A percentile compares a stretch with the other conserved stretches of the same genome.
Evolutionary conservation across 352 stramenopile species (phyloP).

Genomic region (Phytophthora sp.): DNA sequence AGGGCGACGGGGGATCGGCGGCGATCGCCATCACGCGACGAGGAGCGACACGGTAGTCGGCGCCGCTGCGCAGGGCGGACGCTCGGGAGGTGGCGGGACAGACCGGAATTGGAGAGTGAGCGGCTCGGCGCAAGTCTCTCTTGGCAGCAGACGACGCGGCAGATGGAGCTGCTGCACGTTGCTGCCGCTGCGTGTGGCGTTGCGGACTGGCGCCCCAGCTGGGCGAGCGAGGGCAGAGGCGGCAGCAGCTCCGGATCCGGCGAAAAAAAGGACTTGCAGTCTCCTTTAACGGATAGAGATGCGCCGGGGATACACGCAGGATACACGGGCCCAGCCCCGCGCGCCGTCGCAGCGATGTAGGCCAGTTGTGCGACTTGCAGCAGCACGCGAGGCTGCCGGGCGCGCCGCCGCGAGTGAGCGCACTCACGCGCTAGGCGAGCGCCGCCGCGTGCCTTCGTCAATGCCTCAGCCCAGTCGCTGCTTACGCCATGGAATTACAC

Average conservation of each 20-base stretch:
- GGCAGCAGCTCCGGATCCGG: constrained; percentile 1
- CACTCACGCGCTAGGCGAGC: constrained; percentile 3
- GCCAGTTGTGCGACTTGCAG: too few relatives aligned
- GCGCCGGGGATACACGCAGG: constrained; percentile 7
- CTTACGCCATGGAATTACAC: too few relatives aligned
- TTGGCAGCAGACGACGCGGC: constrained; percentile 15
- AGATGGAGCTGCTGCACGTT: constrained; percentile 12
- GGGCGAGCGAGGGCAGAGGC: constrained; percentile 9
- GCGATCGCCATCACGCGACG: constrained; percentile 24
- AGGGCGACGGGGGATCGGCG: constrained; percentile 4
- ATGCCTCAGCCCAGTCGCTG: too few relatives aligned
- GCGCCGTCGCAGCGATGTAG: constrained; percentile 13
- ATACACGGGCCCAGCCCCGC: constrained; percentile 13
- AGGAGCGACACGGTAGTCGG: not conserved
- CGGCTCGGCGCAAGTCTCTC: constrained; percentile 1
- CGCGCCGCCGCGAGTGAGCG: not conserved
- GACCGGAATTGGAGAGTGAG: constrained; percentile 13
- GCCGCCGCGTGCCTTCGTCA: too few relatives aligned
- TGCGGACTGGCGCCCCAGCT: constrained; percentile 9
- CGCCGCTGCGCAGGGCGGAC: not conserved
- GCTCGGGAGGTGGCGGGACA: not conserved
- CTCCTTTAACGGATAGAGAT: constrained; percentile 29
- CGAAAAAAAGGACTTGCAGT: constrained; percentile 23
- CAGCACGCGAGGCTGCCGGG: not conserved
- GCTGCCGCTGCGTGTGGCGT: constrained; percentile 2